Base-by-base conservation (phyloP, 768 basidiomycete species). In the Galerina marginata region DNA sequence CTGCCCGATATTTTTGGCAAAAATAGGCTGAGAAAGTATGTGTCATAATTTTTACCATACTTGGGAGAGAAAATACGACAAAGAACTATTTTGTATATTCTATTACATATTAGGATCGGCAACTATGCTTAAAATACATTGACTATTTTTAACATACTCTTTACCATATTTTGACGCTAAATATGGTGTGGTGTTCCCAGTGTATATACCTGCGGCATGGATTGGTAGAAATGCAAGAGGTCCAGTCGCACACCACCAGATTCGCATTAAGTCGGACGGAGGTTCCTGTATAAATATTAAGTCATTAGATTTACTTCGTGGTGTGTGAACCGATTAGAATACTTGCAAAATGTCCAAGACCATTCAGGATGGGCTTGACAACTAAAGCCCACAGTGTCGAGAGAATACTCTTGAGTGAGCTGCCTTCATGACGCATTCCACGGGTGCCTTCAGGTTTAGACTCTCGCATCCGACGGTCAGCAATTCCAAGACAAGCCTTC, bases 241-340 rank as follows among this genome's bases (percentile, higher is more conserved):
- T 16, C 64, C 64, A 14, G 64, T 61, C 26, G 56, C 56, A 42
- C 60, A 65, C 64, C 64, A 65, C 64, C 64, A 65, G 9, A 65
- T 29, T 2, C 64, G 33, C 4, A 45, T 14, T 37, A 51, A 39
- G 15, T 54, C 26, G 14, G 5, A n/a, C 5, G 40, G 50, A 51
- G 50, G 5, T 9, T 51, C n/a, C 50, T 51, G 20, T 14, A 55
- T 7, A 15, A 20, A 11, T 16, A 9, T 5, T 36, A 29, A 16
- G 12, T 16, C 39, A 23, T 37, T 20, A 23, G 5, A 23, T 43
- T n/a, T 20, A 9, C n/a, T 20, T 36, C 16, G 15, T 25, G 16
- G 29, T 43, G 16, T 23, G 5, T 14, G 26, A 14, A 20, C 36
- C 9, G 33, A 49, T 9, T 2, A 46, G 50, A 37, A 51, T 51